A percentile compares a stretch with the other conserved stretches of the same genome.
Conservation (phyloP, 2,329 filamentous ascomycete genomes). For the Chaetomium globosum region DNA sequence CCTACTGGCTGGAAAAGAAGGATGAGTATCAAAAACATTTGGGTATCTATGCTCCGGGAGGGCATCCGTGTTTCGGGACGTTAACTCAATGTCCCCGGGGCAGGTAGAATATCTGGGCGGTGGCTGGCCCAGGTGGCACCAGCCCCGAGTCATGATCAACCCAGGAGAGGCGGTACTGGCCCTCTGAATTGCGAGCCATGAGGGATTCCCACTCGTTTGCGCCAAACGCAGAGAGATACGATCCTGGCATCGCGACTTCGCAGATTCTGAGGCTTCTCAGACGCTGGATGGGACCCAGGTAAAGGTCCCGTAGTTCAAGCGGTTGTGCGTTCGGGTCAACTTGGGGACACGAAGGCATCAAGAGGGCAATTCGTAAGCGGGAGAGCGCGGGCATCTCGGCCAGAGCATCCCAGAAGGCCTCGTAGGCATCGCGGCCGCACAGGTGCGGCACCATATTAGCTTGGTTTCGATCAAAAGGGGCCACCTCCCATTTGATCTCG, state of each 20-base stretch:
- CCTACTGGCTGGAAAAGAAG: too few relatives aligned
- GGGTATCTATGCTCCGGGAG: neutral
- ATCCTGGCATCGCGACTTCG: constrained; percentile 23
- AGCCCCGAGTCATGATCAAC: constrained; percentile 14
- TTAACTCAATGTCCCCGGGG: neutral
- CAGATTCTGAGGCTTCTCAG: constrained; percentile 24
- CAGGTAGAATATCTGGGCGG: neutral
- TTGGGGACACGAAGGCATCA: constrained; percentile 21
- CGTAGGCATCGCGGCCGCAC: constrained; percentile 26
- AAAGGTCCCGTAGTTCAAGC: constrained; percentile 20
- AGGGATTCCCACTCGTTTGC: neutral
- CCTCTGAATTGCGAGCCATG: neutral
- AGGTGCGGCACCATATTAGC: constrained; percentile 27
- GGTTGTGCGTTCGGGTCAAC: neutral
- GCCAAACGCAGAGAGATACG: constrained; percentile 14
- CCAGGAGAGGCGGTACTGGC: constrained; percentile 20
- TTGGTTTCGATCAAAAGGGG: constrained; percentile 23
- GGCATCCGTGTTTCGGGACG: neutral
- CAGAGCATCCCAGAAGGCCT: constrained; percentile 31
- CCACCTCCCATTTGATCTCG: constrained; percentile 30
- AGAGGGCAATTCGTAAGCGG: constrained; percentile 25
- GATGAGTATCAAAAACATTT: neutral
- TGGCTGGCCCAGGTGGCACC: neutral
- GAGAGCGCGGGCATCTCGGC: constrained; percentile 28
- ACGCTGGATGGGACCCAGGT: constrained; percentile 26